phyloP scores from a whole-genome alignment of 2,329 filamentous ascomycete genomes.

The Ophiostoma pallidulum region DNA sequence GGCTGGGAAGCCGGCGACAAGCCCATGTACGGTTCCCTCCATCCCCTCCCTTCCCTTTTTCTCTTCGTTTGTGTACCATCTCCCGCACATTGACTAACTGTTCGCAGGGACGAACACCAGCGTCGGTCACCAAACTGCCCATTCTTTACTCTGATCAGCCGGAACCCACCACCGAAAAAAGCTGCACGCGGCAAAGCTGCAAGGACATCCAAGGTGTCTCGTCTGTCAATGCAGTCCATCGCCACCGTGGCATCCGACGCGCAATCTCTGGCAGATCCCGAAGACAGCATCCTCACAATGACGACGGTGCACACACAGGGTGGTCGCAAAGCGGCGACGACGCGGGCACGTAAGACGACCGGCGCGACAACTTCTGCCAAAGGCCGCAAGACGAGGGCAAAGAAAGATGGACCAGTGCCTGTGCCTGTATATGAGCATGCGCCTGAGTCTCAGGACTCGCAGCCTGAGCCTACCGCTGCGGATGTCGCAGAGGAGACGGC shows the following conservation, averaged over 20 bases:
- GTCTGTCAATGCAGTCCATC: conserved; percentile 51
- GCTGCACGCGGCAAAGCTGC: conserved; percentile 43
- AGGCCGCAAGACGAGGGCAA: conserved; percentile 35
- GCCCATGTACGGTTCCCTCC: conserved; percentile 72
- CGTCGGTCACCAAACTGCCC: conserved; percentile 68
- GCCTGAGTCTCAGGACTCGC: conserved; percentile 23
- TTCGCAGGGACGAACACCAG: conserved; percentile 68
- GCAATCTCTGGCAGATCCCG: conserved; percentile 38
- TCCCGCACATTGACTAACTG: conserved; percentile 5
- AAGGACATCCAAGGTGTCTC: conserved; percentile 59
- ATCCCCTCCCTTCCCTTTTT: no score
- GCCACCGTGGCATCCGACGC: conserved; percentile 41
- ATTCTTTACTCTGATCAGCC: conserved; percentile 65
- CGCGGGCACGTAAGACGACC: conserved; percentile 46
- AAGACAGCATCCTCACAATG: conserved; percentile 52
- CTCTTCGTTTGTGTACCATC: background rate
- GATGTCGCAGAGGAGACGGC: conserved; percentile 13
- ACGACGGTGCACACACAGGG: conserved; percentile 49
- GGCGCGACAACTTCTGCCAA: conserved; percentile 29
- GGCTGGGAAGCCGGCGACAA: conserved; percentile 93
- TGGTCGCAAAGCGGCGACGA: conserved; percentile 37
- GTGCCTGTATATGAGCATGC: no score
- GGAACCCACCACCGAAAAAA: conserved; percentile 48
- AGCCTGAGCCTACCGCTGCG: conserved; percentile 22
- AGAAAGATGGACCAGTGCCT: conserved; percentile 47